phyloP scores from a whole-genome alignment of 163 green algal genomes.

The Chlamydomonas reinhardtii region DNA sequence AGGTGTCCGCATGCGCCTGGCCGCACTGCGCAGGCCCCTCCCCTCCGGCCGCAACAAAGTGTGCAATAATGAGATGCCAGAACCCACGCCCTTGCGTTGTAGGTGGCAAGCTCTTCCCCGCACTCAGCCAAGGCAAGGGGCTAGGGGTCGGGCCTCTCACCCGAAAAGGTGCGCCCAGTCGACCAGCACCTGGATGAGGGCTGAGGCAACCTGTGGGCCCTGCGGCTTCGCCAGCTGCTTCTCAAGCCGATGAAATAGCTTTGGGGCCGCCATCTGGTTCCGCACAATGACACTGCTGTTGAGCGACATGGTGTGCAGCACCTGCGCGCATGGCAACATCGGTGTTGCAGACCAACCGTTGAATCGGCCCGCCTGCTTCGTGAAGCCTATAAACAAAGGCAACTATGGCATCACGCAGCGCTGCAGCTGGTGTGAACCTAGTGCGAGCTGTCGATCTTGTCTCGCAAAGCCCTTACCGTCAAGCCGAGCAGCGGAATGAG shows the following conservation, averaged over 20 bases:
- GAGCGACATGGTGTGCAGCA: slow-evolving; percentile 38
- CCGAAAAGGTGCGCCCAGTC: slow-evolving; percentile 41
- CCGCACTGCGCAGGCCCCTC: too few relatives aligned
- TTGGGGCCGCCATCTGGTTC: slow-evolving; percentile 26
- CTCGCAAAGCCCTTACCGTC: slow-evolving; percentile 3
- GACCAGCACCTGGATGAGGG: slow-evolving; percentile 37
- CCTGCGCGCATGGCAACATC: background rate
- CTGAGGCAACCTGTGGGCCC: slow-evolving; percentile 19
- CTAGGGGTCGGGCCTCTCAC: background rate
- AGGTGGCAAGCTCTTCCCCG: too few relatives aligned
- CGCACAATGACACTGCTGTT: slow-evolving; percentile 27
- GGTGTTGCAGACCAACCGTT: background rate
- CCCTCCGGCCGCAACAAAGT: too few relatives aligned
- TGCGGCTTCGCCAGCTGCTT: slow-evolving; percentile 40
- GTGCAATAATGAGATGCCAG: too few relatives aligned
- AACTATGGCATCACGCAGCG: background rate
- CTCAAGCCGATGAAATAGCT: slow-evolving; percentile 9
- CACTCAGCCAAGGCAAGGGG: too few relatives aligned
- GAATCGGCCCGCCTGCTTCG: too few relatives aligned
- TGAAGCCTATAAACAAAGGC: background rate
- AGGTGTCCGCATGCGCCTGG: too few relatives aligned
- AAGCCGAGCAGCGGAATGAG: slow-evolving; percentile 7
- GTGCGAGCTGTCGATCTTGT: background rate
- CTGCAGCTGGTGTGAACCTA: too few relatives aligned
- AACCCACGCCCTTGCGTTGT: too few relatives aligned